A percentile compares a stretch with the other conserved stretches of the same genome.
These are phyloP conservation scores for Lasiodiplodia hormozganensis DNA, from an alignment of 2,329 filamentous ascomycete genomes.

Conservation along the genomic window DNA sequence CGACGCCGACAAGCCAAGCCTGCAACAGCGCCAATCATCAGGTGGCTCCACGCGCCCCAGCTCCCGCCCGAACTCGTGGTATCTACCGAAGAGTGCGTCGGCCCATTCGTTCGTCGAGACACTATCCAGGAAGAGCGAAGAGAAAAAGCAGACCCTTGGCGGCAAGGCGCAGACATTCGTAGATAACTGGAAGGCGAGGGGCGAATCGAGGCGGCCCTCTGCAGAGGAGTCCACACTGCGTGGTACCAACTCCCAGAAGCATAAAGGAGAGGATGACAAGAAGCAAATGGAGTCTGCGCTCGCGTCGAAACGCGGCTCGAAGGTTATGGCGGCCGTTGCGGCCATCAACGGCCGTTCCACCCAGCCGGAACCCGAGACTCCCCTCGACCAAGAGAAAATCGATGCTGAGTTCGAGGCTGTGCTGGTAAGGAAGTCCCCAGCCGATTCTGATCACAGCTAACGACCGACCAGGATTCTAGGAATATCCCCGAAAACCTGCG, in stretches of 20 bases:
- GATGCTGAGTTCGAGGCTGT: conserved; percentile 70
- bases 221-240: conserved; percentile 19
- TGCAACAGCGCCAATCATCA: conserved; percentile 36
- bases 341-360: conserved; percentile 63
- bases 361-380: conserved; percentile 41
- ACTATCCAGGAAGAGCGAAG: conserved; percentile 46
- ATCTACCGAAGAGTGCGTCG: conserved; percentile 50
- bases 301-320: conserved; percentile 53
- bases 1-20: conserved; percentile 56
- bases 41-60: conserved; percentile 34
- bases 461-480: conserved; percentile 73
- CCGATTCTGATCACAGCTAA: conserved; percentile 61
- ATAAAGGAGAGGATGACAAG: conserved; percentile 25
- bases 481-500: conserved; percentile 95
- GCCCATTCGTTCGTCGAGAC: conserved; percentile 50
- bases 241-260: conserved; percentile 19
- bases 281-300: conserved; percentile 36
- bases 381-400: conserved; percentile 59
- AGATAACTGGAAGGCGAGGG: conserved; percentile 27
- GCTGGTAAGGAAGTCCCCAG: conserved; percentile 60
- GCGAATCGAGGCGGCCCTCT: conserved; percentile 25
- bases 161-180: conserved; percentile 27
- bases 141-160: conserved; percentile 36
- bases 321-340: conserved; percentile 70
- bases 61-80: conserved; percentile 61